A percentile compares a stretch with the other conserved stretches of the same genome.
phyloP scores from a whole-genome alignment of 1,284 basidiomycete species.

The Waitea zeae region DNA sequence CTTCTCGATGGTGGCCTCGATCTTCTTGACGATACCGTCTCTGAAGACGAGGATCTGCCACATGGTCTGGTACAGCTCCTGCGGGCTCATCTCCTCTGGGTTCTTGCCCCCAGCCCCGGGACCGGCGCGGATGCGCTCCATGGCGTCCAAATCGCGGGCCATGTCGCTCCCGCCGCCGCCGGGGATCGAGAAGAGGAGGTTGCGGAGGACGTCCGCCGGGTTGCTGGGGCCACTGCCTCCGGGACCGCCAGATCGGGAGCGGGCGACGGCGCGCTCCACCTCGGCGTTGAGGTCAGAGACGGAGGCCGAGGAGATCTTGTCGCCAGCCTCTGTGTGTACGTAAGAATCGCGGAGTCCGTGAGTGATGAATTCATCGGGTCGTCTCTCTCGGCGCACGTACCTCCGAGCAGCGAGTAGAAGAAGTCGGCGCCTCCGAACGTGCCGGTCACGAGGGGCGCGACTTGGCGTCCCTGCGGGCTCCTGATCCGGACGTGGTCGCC shows the following conservation, averaged over 20 bases:
- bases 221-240: slow-evolving; percentile 15
- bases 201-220: slow-evolving; percentile 27
- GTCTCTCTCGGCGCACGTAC: slow-evolving; percentile 40
- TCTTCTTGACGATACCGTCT: slow-evolving; percentile 77
- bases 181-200: slow-evolving; percentile 41
- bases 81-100: slow-evolving; percentile 73
- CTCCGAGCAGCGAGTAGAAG: slow-evolving; percentile 57
- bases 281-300: slow-evolving; percentile 79
- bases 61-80: slow-evolving; percentile 69
- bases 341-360: too few species aligned
- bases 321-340: too few species aligned
- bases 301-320: slow-evolving; percentile 40
- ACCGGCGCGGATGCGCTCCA: slow-evolving; percentile 54
- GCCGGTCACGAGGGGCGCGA: slow-evolving; percentile 77
- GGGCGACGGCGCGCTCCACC: slow-evolving; percentile 50
- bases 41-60: slow-evolving; percentile 83
- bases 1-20: slow-evolving; percentile 72
- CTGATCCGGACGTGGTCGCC: slow-evolving; percentile 69
- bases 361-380: slow-evolving; percentile 35
- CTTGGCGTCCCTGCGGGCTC: slow-evolving; percentile 59
- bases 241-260: slow-evolving; percentile 23
- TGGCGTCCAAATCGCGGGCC: slow-evolving; percentile 57
- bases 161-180: slow-evolving; percentile 41
- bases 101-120: slow-evolving; percentile 35
- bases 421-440: slow-evolving; percentile 85